Evolutionary conservation across 1,139 yeast genomes (phyloP).

Genomic region (Kurtzmaniella quercitrusa): DNA sequence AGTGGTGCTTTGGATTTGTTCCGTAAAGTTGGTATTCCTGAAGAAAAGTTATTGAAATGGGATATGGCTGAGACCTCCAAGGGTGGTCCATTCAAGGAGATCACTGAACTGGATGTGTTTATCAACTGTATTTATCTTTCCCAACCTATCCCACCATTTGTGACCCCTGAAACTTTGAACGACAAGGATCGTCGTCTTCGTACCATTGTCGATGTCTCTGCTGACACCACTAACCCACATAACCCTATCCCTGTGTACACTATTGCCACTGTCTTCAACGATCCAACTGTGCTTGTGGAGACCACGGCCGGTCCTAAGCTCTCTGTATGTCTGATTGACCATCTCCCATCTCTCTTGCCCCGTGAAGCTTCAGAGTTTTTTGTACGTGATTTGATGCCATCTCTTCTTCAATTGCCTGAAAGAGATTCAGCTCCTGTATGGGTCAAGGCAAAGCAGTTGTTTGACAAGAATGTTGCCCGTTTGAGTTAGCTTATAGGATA

Average conservation of each 20-base stretch:
- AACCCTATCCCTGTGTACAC: conserved; percentile 94
- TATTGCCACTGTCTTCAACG: conserved; percentile 81
- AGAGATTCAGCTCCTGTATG: conserved; percentile 85
- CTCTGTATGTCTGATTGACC: conserved; percentile 95
- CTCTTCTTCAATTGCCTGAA: conserved; percentile 76
- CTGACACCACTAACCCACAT: conserved; percentile 97
- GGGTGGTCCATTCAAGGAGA: conserved; percentile 97
- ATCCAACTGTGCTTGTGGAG: conserved; percentile 84
- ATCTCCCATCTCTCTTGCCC: conserved; percentile 89
- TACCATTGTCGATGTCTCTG: conserved; percentile 94
- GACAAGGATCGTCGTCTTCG: conserved; percentile 66
- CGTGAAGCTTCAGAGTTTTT: conserved; percentile 95
- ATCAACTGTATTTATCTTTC: conserved; percentile 94
- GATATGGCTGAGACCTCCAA: conserved; percentile 94
- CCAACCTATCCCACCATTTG: conserved; percentile 88
- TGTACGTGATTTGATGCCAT: conserved; percentile 81
- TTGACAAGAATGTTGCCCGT: conserved; percentile 76
- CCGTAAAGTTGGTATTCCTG: conserved; percentile 84
- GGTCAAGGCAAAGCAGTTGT: conserved; percentile 81
- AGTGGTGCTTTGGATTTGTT: conserved; percentile 92
- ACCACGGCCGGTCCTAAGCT: conserved; percentile 78
- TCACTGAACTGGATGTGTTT: conserved; percentile 81
- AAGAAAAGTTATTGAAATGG: conserved; percentile 81
- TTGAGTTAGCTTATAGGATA: conserved; percentile 17
- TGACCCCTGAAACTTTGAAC: conserved; percentile 66